Evolutionary conservation across 768 basidiomycete genomes (phyloP).

Genomic region (Grammothele lineata): DNA sequence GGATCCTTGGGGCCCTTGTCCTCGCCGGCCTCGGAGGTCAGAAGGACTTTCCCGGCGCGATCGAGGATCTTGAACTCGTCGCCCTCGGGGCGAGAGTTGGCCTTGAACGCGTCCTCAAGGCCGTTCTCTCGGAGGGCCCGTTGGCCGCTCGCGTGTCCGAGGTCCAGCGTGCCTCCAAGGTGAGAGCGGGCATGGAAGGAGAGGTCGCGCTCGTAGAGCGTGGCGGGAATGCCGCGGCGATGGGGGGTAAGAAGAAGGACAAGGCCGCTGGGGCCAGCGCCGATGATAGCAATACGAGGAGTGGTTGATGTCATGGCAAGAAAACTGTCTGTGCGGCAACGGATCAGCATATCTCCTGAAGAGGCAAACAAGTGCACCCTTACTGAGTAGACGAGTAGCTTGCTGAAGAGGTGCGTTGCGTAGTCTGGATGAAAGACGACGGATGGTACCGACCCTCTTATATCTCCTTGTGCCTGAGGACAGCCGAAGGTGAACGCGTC

Average conservation of each 20-base stretch:
- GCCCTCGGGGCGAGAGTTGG: background rate
- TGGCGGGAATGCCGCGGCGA: background rate
- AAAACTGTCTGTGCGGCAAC: background rate
- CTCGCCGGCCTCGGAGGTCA: background rate
- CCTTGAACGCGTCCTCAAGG: background rate
- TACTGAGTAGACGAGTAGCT: no score
- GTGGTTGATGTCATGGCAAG: no score
- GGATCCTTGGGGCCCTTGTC: no score
- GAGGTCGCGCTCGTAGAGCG: slow-evolving; percentile 2
- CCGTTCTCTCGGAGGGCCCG: slow-evolving; percentile 3
- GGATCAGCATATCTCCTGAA: background rate
- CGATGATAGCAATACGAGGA: slow-evolving; percentile 8
- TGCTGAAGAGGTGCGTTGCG: no score
- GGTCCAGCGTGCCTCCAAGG: background rate
- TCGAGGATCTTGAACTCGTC: background rate
- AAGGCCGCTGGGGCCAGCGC: slow-evolving; percentile 1
- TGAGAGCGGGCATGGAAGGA: background rate
- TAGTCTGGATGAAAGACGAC: no score
- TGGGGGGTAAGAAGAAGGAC: background rate
- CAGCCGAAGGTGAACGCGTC: no score
- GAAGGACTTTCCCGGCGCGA: background rate
- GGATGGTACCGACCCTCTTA: no score
- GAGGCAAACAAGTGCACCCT: no score
- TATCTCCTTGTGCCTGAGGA: no score
- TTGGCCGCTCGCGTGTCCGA: background rate